A percentile compares a stretch with the other conserved stretches of the same genome.
phyloP scores from a whole-genome alignment of 306 rosid species.

The Cercis canadensis region DNA sequence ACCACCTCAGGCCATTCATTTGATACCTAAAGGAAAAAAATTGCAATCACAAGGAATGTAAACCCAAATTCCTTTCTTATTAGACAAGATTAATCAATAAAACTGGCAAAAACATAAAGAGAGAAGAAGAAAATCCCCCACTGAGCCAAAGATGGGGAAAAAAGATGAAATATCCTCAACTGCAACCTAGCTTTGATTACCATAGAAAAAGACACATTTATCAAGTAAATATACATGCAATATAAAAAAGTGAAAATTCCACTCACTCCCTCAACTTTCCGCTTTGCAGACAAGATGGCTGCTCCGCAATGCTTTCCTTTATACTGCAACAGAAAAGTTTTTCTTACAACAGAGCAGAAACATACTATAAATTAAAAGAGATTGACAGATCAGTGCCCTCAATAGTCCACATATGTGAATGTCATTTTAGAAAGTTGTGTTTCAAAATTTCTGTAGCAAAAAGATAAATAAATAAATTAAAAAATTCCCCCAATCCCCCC shows the following conservation, averaged over 20 bases:
- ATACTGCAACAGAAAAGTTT: conserved; percentile 60
- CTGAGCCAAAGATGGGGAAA: conserved; percentile 1
- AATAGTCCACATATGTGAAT: conserved; percentile 28
- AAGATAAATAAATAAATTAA: conserved; percentile 20
- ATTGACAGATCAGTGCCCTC: conserved; percentile 29
- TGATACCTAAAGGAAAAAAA: conserved; percentile 79
- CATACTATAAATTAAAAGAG: not conserved
- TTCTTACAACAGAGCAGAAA: conserved; percentile 28
- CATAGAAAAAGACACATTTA: conserved; percentile 7
- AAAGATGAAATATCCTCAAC: not conserved
- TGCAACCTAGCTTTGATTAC: conserved; percentile 31
- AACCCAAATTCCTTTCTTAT: conserved; percentile 24
- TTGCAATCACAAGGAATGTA: conserved; percentile 35
- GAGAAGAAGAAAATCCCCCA: conserved; percentile 27
- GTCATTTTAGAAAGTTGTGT: not conserved
- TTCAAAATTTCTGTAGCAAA: conserved; percentile 5
- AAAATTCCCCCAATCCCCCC: not conserved
- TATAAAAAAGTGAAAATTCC: conserved; percentile 25
- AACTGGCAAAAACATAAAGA: conserved; percentile 1
- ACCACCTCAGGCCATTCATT: conserved; percentile 99
- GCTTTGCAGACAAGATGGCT: conserved; percentile 74
- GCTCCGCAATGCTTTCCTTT: conserved; percentile 93
- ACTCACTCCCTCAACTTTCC: conserved; percentile 98
- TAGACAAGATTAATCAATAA: conserved; percentile 30
- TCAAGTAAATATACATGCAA: conserved; percentile 10